Evolutionary conservation across 73 alveolate species (phyloP), one percentile per base, ranked within the genome.

Genomic region (Tetrahymena elliotti): DNA sequence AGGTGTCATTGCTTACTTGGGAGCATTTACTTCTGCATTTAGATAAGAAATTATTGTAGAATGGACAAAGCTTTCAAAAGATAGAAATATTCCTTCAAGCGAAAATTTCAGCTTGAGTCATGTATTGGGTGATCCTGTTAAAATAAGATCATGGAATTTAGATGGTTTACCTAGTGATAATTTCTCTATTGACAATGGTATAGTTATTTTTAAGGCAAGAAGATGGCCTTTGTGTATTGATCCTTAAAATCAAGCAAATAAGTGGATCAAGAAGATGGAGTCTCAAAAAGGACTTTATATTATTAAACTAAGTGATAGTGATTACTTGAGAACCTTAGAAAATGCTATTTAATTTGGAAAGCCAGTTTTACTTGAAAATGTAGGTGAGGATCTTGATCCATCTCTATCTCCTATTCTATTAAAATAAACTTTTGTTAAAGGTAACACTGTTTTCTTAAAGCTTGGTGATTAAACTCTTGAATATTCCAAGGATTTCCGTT

Each of bases 141-240:
- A 98, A 96, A 97, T 99, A 39, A 97, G 99, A 96, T 98, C 97
- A 93, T 98, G 99, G 99, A 96, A 94, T 95, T 93, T 98, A 83
- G 93, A 97, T 94, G 99, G 98, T 34, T 97, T 97, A 6, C 96
- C 97, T 12, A 97, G 97, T 83, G 99, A 97, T 94, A 95, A 95
- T 53, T 97, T 96, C 95, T 96, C 98, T 83, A 96, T 97, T 41
- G 99, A 96, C 92, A 97, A 96, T 92, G 99, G 99, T 84, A 97
- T 99, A 95, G 98, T 99, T 92, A 97, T 98, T 96, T 96, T 97
- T 52, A 47, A 93, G 96, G 68, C 94, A 39, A 94, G 99, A 53
- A 97, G 99, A 95, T 98, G 99, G 99, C 99, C 99, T 35, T 97
- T 98, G 39, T 95, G 98, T 93, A 98, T 98, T 34, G 99, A 98